Evolutionary conservation across 805 yeast species (phyloP).

Genomic region (Kregervanrija delftensis): DNA sequence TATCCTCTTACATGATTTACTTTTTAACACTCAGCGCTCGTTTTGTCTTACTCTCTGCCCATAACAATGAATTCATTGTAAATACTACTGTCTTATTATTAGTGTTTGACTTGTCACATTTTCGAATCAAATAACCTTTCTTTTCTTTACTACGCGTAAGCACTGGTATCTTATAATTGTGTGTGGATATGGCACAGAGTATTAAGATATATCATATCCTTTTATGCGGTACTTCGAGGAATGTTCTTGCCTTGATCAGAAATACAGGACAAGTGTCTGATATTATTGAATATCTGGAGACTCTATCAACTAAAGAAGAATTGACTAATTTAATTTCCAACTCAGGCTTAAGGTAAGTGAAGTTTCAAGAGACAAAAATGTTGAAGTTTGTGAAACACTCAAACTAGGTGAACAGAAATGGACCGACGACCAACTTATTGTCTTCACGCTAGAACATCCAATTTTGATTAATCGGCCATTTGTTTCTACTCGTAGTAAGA

Average conservation of each 20-base stretch:
- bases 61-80: too few relatives aligned
- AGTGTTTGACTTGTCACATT: too few relatives aligned
- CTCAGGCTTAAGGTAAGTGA: slow-evolving; percentile 1
- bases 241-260: not conserved
- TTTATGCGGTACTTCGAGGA: slow-evolving; percentile 1
- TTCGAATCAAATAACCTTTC: too few relatives aligned
- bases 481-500: not conserved
- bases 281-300: slow-evolving; percentile 3
- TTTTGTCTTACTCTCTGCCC: too few relatives aligned
- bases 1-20: too few relatives aligned
- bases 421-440: not conserved
- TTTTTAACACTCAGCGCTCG: too few relatives aligned
- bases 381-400: slow-evolving; percentile 5
- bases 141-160: too few relatives aligned
- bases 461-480: slow-evolving; percentile 3
- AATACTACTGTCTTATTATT: too few relatives aligned
- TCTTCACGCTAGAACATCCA: slow-evolving; percentile 1
- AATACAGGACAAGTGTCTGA: not conserved
- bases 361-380: not conserved
- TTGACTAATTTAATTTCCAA: not conserved
- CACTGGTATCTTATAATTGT: too few relatives aligned
- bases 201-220: slow-evolving; percentile 3
- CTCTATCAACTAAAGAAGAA: not conserved
- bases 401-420: slow-evolving; percentile 2
- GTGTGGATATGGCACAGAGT: not conserved